Evolutionary conservation across 331 rosid species (phyloP).

Genomic region (Quercus tomentella): DNA sequence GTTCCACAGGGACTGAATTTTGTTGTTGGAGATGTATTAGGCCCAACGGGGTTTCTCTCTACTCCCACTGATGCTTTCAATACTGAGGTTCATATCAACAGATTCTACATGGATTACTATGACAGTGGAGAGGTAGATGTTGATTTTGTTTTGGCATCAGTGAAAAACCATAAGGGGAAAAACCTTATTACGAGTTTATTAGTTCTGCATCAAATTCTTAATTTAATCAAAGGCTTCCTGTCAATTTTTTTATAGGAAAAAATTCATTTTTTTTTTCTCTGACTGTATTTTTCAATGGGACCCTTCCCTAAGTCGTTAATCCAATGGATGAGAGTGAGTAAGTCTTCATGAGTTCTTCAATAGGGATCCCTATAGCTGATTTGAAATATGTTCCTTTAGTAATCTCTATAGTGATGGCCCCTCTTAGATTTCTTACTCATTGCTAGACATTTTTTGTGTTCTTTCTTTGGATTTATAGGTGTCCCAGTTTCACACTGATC

Average conservation of each 20-base stretch:
- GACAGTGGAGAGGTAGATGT: constrained; percentile 84
- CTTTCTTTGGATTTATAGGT: constrained; percentile 42
- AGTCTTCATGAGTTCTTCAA: background rate
- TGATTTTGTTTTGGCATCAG: constrained; percentile 8
- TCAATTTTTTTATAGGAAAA: background rate
- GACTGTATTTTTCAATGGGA: background rate
- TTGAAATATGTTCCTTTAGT: background rate
- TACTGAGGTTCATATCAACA: constrained; percentile 90
- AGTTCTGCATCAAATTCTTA: background rate
- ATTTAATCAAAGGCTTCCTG: background rate
- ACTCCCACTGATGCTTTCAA: constrained; percentile 72
- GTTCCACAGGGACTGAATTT: constrained; percentile 98
- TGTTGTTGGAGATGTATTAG: constrained; percentile 85
- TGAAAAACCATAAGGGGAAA: background rate
- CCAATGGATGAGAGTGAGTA: constrained; percentile 26
- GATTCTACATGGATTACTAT: constrained; percentile 82
- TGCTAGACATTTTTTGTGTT: background rate
- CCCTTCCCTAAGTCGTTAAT: background rate
- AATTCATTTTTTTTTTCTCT: background rate
- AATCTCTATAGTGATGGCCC: background rate
- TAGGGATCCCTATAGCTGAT: background rate
- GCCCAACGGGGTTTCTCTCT: constrained; percentile 81
- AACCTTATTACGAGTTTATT: background rate
- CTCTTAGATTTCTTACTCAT: background rate
- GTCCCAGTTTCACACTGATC: constrained; percentile 87